Evolutionary conservation across 1,139 yeast species (phyloP), one percentile per base, ranked within the genome.

Genomic region (Lodderomyces orthopsilosis): DNA sequence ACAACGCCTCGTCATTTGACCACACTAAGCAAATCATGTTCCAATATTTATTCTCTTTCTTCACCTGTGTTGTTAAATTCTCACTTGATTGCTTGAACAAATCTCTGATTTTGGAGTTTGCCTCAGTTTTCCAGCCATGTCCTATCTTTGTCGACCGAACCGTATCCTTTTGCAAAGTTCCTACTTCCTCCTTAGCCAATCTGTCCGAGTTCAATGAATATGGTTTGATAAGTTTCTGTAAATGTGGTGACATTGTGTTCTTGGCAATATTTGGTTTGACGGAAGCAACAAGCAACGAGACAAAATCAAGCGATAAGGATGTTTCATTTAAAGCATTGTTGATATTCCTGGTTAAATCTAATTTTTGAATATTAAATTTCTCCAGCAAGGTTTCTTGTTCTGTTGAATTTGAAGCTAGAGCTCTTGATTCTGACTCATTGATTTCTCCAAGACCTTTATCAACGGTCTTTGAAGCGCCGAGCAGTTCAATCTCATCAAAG

Each of bases 231-330:
- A 78, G 81, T 52, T 87, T 85, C 51, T 82, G 79, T 49, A 93
- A 69, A 62, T 84, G 91, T 1, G 96, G 93, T 1, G 97, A 89
- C 80, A 93, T 88, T 4, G 97, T 87, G 2, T 91, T 75, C 34
- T 85, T 77, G 1, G 94, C 96, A 1, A 93, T 84, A 18, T 86
- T 85, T 2, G 96, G 96, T 48, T 93, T 76, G 10, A 81, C 79
- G 13, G 89, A 77, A n/a, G 96, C 85, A 38, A 93, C 71, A 44
- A 94, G 66, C 46, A 93, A 70, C 2, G 96, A 88, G 1, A 91
- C 85, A 53, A 91, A 87, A 57, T 93, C 98, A 46, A 91, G 68
- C 1, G 96, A 83, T 35, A 93, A 66, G 0, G 96, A 90, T 0
- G 95, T 83, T 58, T 93, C 98, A 59, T 93, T 93, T 54, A 87